A percentile compares a stretch with the other conserved stretches of the same genome.
These are phyloP conservation scores for Echeveria elegans DNA, from an alignment of 164 flowering plant species.

Conservation along the genomic window DNA sequence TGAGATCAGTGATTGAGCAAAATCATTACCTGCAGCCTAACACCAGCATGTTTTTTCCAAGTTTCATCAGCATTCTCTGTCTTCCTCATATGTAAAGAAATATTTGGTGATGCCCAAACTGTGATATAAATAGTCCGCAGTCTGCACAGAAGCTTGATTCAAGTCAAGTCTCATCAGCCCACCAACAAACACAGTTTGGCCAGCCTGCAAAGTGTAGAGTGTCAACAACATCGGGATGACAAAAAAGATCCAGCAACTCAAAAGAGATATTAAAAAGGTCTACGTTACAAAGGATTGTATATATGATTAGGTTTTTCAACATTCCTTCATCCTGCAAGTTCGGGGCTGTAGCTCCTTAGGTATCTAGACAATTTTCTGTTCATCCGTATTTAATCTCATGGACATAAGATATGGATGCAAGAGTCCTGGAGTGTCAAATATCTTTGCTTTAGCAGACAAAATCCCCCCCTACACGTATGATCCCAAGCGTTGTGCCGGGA, in stretches of 20 bases:
- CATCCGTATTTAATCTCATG: conserved; percentile 75
- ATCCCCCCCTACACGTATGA: conserved; percentile 79
- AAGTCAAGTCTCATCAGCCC: conserved; percentile 78
- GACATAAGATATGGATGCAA: conserved; percentile 84
- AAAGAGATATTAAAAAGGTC: neutral
- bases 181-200: conserved; percentile 84
- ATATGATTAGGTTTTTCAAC: conserved; percentile 11
- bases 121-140: conserved; percentile 89
- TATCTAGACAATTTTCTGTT: conserved; percentile 88
- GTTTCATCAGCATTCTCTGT: conserved; percentile 87
- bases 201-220: conserved; percentile 41
- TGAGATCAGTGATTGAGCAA: neutral
- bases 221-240: neutral
- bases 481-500: conserved; percentile 96
- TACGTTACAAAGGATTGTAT: neutral
- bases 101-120: conserved; percentile 74
- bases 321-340: conserved; percentile 78
- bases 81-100: conserved; percentile 94
- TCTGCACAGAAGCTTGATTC: conserved; percentile 63
- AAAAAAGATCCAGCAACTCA: neutral
- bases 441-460: conserved; percentile 82
- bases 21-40: conserved; percentile 74
- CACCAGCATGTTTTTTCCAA: conserved; percentile 65
- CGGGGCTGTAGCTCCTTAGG: conserved; percentile 86
- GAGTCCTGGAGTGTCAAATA: conserved; percentile 97